A percentile compares a stretch with the other conserved stretches of the same genome.
Conservation (phyloP, 2,329 filamentous ascomycete genomes). For the Claviceps humidiphila region DNA sequence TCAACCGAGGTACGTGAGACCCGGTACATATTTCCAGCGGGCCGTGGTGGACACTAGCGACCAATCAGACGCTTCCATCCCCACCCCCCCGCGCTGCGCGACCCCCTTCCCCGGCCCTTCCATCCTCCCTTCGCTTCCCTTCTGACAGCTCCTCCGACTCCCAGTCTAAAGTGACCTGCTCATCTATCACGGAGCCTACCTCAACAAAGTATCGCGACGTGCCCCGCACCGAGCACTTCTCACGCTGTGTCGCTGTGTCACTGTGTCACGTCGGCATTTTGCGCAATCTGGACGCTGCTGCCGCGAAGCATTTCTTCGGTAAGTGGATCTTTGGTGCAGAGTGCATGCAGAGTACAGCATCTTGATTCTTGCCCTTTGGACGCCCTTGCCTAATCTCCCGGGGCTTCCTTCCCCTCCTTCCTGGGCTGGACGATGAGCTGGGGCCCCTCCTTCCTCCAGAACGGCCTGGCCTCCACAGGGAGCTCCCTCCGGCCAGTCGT, state of each 20-base stretch:
- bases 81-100: background rate
- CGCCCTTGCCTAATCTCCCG: background rate
- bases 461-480: background rate
- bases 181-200: background rate
- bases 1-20: too few species aligned
- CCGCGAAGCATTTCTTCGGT: background rate
- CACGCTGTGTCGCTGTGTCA: too few species aligned
- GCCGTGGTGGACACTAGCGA: too few species aligned
- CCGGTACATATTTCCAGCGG: too few species aligned
- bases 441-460: background rate
- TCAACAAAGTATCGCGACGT: background rate
- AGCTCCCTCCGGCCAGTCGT: background rate
- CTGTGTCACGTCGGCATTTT: too few species aligned
- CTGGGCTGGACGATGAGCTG: too few species aligned
- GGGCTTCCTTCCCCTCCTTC: background rate
- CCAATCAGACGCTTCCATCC: too few species aligned
- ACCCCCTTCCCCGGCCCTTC: background rate
- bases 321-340: background rate
- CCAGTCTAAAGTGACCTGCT: background rate
- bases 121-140: background rate
- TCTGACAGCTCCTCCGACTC: too few species aligned
- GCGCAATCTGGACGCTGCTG: background rate
- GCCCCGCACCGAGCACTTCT: too few species aligned
- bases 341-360: too few species aligned
- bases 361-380: too few species aligned